These are phyloP conservation scores for Fusarium mundagurra DNA, from an alignment of 2,329 filamentous ascomycete genomes.

Conservation along the genomic window DNA sequence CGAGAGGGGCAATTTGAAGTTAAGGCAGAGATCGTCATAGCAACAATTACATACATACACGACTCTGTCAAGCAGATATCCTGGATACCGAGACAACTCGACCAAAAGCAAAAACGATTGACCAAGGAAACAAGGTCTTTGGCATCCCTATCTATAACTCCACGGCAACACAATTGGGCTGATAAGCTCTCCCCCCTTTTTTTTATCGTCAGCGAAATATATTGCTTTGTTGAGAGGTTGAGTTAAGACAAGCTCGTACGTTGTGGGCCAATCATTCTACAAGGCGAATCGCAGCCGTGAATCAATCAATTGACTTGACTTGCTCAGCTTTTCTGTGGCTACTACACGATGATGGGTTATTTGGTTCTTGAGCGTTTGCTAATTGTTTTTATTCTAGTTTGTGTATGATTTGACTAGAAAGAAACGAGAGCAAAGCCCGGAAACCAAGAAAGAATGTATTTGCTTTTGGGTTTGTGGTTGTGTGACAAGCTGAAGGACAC, in stretches of 20 bases:
- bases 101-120: conserved; percentile 1
- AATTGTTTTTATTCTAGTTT: neutral
- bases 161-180: neutral
- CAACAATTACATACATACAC: neutral
- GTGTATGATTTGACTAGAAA: neutral
- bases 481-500: neutral
- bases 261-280: conserved; percentile 20
- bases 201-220: neutral
- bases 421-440: neutral
- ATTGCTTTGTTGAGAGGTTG: conserved; percentile 17
- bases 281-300: conserved; percentile 6
- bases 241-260: neutral
- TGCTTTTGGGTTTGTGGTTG: neutral
- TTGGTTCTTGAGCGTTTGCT: neutral
- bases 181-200: neutral
- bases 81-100: neutral
- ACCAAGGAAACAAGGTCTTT: neutral
- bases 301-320: neutral
- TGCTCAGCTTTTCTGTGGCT: neutral
- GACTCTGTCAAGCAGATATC: neutral
- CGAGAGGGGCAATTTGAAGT: neutral
- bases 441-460: neutral
- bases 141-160: neutral
- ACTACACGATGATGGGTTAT: neutral
- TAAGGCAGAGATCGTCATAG: conserved; percentile 15